Evolutionary conservation across 108 stramenopile genomes (phyloP).

Genomic region (Bacterosira constricta): DNA sequence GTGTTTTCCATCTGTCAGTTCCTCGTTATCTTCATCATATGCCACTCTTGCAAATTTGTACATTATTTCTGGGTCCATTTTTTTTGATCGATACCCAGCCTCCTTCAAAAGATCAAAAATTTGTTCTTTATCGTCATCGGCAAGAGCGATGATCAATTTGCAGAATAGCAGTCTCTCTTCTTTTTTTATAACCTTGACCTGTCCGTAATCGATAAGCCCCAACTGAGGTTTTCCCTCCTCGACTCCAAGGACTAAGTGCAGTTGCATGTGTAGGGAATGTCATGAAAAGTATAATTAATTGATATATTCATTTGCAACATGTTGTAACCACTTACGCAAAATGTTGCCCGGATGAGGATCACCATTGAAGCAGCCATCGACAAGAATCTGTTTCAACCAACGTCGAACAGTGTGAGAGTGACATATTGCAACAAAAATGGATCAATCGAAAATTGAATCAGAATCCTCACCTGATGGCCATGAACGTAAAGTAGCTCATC

Average conservation of each 20-base stretch:
- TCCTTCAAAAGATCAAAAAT: constrained; percentile 64
- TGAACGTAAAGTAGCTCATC: constrained; percentile 78
- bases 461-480: constrained; percentile 60
- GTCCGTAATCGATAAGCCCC: constrained; percentile 89
- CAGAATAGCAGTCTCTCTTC: constrained; percentile 71
- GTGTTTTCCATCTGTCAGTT: constrained; percentile 72
- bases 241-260: constrained; percentile 54
- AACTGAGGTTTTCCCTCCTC: constrained; percentile 67
- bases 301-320: not conserved
- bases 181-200: constrained; percentile 73
- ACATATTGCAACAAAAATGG: not conserved
- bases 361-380: constrained; percentile 78
- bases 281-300: too few species aligned
- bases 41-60: constrained; percentile 74
- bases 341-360: constrained; percentile 73
- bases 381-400: constrained; percentile 35
- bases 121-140: constrained; percentile 60
- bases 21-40: constrained; percentile 73
- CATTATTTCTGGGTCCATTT: constrained; percentile 69
- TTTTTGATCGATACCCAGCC: constrained; percentile 69
- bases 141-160: constrained; percentile 74
- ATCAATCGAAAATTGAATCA: not conserved
- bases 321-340: constrained; percentile 12
- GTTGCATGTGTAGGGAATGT: too few species aligned
- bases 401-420: not conserved